Base-by-base conservation (phyloP, 495 filamentous ascomycete species). In the Neurospora sp. region DNA sequence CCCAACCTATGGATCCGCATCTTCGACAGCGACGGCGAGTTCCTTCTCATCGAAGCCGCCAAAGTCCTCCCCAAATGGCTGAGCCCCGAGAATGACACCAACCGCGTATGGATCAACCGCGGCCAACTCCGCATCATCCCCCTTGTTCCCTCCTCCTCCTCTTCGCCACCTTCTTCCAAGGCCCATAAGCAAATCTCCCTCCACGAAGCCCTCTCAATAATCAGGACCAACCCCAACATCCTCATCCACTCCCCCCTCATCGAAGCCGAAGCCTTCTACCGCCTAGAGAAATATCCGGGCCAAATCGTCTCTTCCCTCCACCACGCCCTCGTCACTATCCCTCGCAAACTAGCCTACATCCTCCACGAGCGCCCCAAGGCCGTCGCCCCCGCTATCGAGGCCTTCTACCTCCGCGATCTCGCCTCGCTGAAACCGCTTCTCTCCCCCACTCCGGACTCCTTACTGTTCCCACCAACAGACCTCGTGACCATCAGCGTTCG, bases 31-130 rank as follows among this genome's bases (percentile, higher is more conserved):
- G 96, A 98, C 83, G 96, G 96, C 73, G 93, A 99, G 77, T 99
- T 99, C 76, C 87, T 99, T 41, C 88, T 98, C 68, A 91, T 97
- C 76, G 96, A 99, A 82, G 96, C 96, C 40, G 95, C 96, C 20
- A 94, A 92, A 68, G 89, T 89, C 16, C 84, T 98, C 1, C 96
- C 96, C 16, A 88, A 86, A 44, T 98, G 96, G 96, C 82, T 99
- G 71, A 97, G 92, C 75, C 96, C 96, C 0, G 96, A 98, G 73
- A 89, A 96, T 14, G 93, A 95, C 71, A 87, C 90, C 74, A 92
- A 97, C 80, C 85, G 96, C 69, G 93, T 92, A 48, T 97, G 92
- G 93, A 88, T 94, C 31, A 88, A 96, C 78, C 81, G 88, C 74
- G 91, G 91, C 71, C 86, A 89, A 35, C 88, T 98, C 16, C 83